Conservation (phyloP, 225 moss, liverwort and hornwort genomes). For the Physcomitrium patens region DNA sequence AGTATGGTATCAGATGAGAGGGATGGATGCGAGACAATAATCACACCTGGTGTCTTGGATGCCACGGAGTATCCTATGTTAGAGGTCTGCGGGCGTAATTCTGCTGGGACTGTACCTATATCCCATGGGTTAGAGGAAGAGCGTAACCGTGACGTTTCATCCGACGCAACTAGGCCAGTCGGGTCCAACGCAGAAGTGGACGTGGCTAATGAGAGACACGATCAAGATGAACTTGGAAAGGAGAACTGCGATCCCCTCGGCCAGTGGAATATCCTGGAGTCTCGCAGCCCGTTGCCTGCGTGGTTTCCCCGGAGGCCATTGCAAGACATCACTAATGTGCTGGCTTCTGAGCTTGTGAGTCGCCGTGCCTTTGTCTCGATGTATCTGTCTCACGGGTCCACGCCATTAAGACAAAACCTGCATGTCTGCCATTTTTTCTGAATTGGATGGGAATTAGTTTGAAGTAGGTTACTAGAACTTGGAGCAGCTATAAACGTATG, state of each 20-base stretch:
- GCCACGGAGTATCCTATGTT: no score
- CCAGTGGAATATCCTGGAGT: not conserved
- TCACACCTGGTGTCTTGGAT: not conserved
- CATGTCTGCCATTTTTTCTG: no score
- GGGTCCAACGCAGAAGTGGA: not conserved
- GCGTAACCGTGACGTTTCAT: not conserved
- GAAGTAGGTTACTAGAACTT: no score
- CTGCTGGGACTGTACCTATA: not conserved
- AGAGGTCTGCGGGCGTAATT: no score
- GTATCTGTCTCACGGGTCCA: no score
- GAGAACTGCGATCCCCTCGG: slow-evolving; percentile 20
- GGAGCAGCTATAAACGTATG: no score
- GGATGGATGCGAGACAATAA: no score
- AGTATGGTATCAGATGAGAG: not conserved
- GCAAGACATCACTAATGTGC: slow-evolving; percentile 27
- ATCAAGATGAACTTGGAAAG: not conserved
- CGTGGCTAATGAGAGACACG: not conserved
- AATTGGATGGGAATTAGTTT: no score
- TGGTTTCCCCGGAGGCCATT: slow-evolving; percentile 25
- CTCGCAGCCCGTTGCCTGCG: slow-evolving; percentile 7
- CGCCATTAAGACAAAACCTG: no score
- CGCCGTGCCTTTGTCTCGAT: not conserved
- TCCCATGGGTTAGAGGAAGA: not conserved
- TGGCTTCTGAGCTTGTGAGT: slow-evolving; percentile 8
- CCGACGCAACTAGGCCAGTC: not conserved